These are phyloP conservation scores for Monosporozyma aquatica DNA, from an alignment of 805 yeast species.

Conservation along the genomic window DNA sequence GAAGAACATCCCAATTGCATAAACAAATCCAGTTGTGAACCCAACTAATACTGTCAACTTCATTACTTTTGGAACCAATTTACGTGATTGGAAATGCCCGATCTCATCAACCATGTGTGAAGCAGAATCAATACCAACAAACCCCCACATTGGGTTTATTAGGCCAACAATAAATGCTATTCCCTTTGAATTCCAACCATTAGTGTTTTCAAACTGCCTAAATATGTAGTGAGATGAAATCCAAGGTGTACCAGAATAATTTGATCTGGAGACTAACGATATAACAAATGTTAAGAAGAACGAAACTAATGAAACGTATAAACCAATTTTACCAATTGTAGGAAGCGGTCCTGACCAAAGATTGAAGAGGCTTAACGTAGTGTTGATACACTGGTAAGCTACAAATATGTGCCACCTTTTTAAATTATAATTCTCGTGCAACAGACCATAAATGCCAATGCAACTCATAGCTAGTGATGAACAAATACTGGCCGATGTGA, in stretches of 20 bases:
- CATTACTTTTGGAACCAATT: constrained; percentile 52
- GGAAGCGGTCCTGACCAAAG: constrained; percentile 46
- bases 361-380: constrained; percentile 38
- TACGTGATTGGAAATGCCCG: constrained; percentile 16
- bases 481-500: constrained; percentile 53
- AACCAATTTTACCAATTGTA: constrained; percentile 38
- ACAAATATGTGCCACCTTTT: constrained; percentile 50
- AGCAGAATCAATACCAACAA: constrained; percentile 60
- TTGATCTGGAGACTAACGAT: constrained; percentile 43
- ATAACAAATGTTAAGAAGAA: constrained; percentile 46
- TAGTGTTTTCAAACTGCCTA: constrained; percentile 41
- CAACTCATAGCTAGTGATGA: constrained; percentile 44
- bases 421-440: constrained; percentile 29
- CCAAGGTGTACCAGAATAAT: constrained; percentile 31
- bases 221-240: constrained; percentile 47
- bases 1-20: too few species aligned
- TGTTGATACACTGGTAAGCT: constrained; percentile 38
- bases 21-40: constrained; percentile 47
- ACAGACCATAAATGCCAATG: constrained; percentile 42
- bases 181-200: constrained; percentile 53
- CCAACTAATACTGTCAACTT: constrained; percentile 58
- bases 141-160: constrained; percentile 62
- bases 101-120: constrained; percentile 64
- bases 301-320: constrained; percentile 45
- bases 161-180: constrained; percentile 64